Percentiles rank a stretch among this genome's conserved stretches.
Conservation (phyloP, 768 basidiomycete genomes). For the Coprinopsis sp. region DNA sequence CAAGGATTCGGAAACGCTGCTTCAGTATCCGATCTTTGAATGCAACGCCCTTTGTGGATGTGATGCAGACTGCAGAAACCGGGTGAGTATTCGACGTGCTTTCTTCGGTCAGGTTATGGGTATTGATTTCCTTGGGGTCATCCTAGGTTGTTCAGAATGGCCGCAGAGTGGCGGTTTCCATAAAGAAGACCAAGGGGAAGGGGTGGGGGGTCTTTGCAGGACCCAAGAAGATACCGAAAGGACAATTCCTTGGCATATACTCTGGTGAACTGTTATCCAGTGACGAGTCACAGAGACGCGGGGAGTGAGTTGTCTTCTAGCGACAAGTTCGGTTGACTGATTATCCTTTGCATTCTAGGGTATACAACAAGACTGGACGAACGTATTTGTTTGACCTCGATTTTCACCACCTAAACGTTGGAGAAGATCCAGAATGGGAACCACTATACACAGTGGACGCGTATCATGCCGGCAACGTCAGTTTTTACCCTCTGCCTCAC, state of each 20-base stretch:
- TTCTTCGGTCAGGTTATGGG: background rate
- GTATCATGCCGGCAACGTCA: conserved; percentile 81
- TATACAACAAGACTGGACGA: conserved; percentile 68
- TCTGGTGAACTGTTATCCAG: conserved; percentile 79
- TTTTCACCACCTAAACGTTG: conserved; percentile 54
- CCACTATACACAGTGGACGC: conserved; percentile 71
- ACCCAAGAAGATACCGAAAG: conserved; percentile 54
- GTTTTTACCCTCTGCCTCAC: conserved; percentile 20
- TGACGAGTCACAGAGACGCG: conserved; percentile 60
- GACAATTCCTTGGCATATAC: conserved; percentile 80
- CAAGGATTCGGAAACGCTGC: conserved; percentile 25
- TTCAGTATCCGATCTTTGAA: conserved; percentile 71
- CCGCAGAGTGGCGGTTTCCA: conserved; percentile 53
- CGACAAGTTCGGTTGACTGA: background rate
- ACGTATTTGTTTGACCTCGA: conserved; percentile 86
- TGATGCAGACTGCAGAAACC: conserved; percentile 74
- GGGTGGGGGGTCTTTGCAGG: conserved; percentile 86
- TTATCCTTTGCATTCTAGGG: conserved; percentile 32
- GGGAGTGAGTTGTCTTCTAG: conserved; percentile 40
- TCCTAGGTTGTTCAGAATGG: conserved; percentile 80
- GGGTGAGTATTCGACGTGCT: conserved; percentile 44
- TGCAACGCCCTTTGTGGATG: conserved; percentile 83
- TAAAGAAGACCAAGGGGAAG: conserved; percentile 69
- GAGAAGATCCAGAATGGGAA: conserved; percentile 28
- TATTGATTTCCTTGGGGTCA: conserved; percentile 1